Conservation (phyloP, 1,139 yeast genomes). For the Hyphopichia khmerensis region DNA sequence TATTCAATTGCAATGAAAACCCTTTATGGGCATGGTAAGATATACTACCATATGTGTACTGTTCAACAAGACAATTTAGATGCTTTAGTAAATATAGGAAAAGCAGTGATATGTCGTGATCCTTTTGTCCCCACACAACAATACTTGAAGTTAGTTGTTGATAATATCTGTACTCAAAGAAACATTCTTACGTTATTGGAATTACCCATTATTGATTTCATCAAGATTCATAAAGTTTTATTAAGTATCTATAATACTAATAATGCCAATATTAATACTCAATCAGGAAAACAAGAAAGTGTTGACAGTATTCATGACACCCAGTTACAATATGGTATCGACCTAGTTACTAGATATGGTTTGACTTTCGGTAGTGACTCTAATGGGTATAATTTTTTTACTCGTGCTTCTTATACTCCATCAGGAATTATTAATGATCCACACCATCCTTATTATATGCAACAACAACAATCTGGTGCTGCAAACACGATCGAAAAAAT, state of each 20-base stretch:
- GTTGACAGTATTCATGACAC: slow-evolving; percentile 37
- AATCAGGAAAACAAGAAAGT: slow-evolving; percentile 11
- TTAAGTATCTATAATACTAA: slow-evolving; percentile 49
- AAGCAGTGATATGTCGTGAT: slow-evolving; percentile 73
- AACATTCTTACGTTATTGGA: slow-evolving; percentile 58
- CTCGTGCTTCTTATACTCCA: slow-evolving; percentile 44
- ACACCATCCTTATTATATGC: slow-evolving; percentile 31
- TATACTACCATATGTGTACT: slow-evolving; percentile 79
- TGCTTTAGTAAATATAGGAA: slow-evolving; percentile 75
- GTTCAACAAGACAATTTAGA: slow-evolving; percentile 79
- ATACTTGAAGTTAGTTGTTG: slow-evolving; percentile 72
- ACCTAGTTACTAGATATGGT: slow-evolving; percentile 67
- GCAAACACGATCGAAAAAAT: slow-evolving; percentile 52
- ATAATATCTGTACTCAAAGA: slow-evolving; percentile 72
- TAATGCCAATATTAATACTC: slow-evolving; percentile 21
- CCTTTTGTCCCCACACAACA: slow-evolving; percentile 82
- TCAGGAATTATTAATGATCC: slow-evolving; percentile 30
- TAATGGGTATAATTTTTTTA: slow-evolving; percentile 63
- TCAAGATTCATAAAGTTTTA: slow-evolving; percentile 62
- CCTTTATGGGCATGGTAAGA: slow-evolving; percentile 75
- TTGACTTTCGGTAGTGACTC: slow-evolving; percentile 68
- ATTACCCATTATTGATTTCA: slow-evolving; percentile 63
- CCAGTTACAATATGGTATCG: slow-evolving; percentile 54
- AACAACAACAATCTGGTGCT: slow-evolving; percentile 21
- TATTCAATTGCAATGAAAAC: slow-evolving; percentile 67